phyloP scores from a whole-genome alignment of 2,329 filamentous ascomycete genomes.

The Hymenoscyphus linearis region DNA sequence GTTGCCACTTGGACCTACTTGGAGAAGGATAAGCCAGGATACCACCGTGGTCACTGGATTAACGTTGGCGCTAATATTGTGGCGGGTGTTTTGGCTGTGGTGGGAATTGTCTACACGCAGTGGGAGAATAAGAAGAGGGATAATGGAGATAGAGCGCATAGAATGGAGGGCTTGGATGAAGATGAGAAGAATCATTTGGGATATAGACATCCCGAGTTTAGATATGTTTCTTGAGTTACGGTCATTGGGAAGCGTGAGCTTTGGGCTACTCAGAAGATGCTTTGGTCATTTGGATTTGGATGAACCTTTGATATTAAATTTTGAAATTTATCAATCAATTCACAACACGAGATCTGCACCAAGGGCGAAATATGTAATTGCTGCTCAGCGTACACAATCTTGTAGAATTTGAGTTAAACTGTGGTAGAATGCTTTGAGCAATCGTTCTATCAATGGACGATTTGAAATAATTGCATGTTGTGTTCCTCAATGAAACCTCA shows the following conservation, averaged over 20 bases:
- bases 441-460: too few relatives aligned
- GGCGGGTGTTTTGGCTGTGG: conserved; percentile 33
- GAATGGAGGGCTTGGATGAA: conserved; percentile 37
- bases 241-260: background rate
- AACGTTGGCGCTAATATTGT: conserved; percentile 37
- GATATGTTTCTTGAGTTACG: conserved; percentile 33
- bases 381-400: too few relatives aligned
- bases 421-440: too few relatives aligned
- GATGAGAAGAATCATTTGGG: conserved; percentile 37
- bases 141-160: conserved; percentile 35
- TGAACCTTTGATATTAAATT: too few relatives aligned
- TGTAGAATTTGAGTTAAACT: too few relatives aligned
- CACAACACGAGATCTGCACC: too few relatives aligned
- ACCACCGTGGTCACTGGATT: conserved; percentile 37
- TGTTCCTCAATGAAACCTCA: too few relatives aligned
- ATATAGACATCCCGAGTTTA: conserved; percentile 41
- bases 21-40: conserved; percentile 32
- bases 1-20: conserved; percentile 42
- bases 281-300: background rate
- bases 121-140: conserved; percentile 41
- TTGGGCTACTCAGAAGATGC: background rate
- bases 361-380: too few relatives aligned
- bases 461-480: too few relatives aligned
- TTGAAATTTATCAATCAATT: too few relatives aligned
- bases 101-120: conserved; percentile 38